phyloP scores from a whole-genome alignment of 495 filamentous ascomycete species.

The Talaromyces wortmannii region DNA sequence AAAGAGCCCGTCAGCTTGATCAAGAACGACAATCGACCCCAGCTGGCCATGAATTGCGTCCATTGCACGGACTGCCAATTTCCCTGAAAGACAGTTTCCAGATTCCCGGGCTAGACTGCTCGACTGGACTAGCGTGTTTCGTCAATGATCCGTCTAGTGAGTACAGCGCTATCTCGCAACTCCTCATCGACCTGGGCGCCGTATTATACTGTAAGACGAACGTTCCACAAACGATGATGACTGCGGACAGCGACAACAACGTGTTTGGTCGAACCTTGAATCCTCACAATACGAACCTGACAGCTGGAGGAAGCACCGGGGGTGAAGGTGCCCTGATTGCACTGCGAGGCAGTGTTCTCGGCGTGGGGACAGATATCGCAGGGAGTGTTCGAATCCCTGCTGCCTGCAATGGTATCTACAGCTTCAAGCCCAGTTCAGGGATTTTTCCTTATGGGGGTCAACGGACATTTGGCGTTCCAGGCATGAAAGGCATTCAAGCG shows the following conservation, averaged over 20 bases:
- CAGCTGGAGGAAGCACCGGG: slow-evolving; percentile 56
- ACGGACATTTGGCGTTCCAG: slow-evolving; percentile 14
- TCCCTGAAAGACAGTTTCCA: slow-evolving; percentile 61
- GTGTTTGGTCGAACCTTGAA: slow-evolving; percentile 47
- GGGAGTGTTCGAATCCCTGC: slow-evolving; percentile 63
- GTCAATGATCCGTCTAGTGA: not conserved
- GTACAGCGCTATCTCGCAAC: slow-evolving; percentile 5
- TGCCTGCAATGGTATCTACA: slow-evolving; percentile 56
- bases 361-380: slow-evolving; percentile 64
- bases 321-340: slow-evolving; percentile 61
- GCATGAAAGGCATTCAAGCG: slow-evolving; percentile 41
- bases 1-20: slow-evolving; percentile 32
- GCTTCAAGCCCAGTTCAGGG: slow-evolving; percentile 52
- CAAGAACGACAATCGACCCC: slow-evolving; percentile 28
- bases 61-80: slow-evolving; percentile 62
- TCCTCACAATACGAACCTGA: slow-evolving; percentile 48
- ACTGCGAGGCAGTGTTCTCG: slow-evolving; percentile 50
- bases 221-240: slow-evolving; percentile 47
- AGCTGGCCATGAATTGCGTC: slow-evolving; percentile 32
- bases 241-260: slow-evolving; percentile 43
- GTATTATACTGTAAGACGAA: slow-evolving; percentile 61
- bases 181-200: slow-evolving; percentile 31
- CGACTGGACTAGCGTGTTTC: slow-evolving; percentile 31
- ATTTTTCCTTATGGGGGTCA: slow-evolving; percentile 43
- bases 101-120: slow-evolving; percentile 46